Base-by-base conservation (phyloP, 441 rosid genomes). In the Macaranga tanarius region DNA sequence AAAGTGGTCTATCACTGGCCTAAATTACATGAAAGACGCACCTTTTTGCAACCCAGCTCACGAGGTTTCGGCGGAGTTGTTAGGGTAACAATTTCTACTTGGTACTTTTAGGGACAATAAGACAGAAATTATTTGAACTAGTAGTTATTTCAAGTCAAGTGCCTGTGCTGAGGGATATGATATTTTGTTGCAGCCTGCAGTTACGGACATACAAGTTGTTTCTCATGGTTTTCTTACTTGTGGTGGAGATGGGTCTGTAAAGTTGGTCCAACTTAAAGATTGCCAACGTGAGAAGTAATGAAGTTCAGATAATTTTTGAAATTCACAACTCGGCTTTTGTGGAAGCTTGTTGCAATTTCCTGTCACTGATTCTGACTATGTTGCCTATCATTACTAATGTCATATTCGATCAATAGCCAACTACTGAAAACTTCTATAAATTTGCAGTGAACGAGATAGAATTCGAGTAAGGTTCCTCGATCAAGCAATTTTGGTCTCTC, bases 1-100 rank as follows among this genome's bases (percentile, higher is more conserved):
- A 85, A 82, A 79, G 67, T 92, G 76, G 84, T 92, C 75, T 81
- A 86, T 82, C 97, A 92, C 73, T 95, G 97, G 99, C 83, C 97
- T 55, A 92, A 91, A 84, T 75, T 92, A 85, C 99, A 95, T 76
- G 99, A 95, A 68, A 86, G 90, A 57, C 97, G 87, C 82, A 92
- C 90, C 62, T 92, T 90, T 74, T 75, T 95, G 74, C 96, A 87
- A 61, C 96, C 97, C 62, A 90, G 89, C 77, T 86, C 97, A n/a
- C 87, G 94, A 62, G 97, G 97, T 67, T 92, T 84, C 74, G 94
- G 99, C 3, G 97, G 97, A 75, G 91, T 95, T 68, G 89, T 86
- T 50, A 87, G 96, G 92, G 99, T 95, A 89, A 74, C 28, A 17
- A 55, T 62, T 76, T 75, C 54, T 65, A n/a, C 62, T 62, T 34